Evolutionary conservation across 495 filamentous ascomycete genomes (phyloP).

Genomic region (Hyphodiscus hymeniophilus): DNA sequence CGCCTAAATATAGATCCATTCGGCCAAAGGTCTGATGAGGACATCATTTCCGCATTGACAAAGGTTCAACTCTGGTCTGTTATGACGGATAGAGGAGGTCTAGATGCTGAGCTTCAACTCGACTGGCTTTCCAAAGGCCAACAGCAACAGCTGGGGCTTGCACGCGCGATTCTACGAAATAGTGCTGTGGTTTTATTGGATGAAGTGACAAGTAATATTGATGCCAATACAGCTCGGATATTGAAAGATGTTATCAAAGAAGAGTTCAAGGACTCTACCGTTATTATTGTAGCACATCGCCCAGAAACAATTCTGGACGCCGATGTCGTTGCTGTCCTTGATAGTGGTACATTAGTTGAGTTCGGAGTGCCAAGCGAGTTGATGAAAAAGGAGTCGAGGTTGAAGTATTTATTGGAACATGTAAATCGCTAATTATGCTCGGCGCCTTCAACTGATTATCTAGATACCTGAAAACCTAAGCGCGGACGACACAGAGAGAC

Average conservation of each 20-base stretch:
- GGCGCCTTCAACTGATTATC: too few species aligned
- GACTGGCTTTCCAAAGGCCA: constrained; percentile 68
- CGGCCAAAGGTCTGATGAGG: constrained; percentile 24
- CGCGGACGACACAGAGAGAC: too few species aligned
- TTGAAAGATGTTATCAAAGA: constrained; percentile 50
- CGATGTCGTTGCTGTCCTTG: constrained; percentile 35
- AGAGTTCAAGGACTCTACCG: constrained; percentile 45
- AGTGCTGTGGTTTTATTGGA: constrained; percentile 88
- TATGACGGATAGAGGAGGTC: not conserved
- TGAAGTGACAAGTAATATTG: constrained; percentile 74
- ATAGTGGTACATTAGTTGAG: constrained; percentile 29
- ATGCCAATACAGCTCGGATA: constrained; percentile 45
- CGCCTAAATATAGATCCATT: constrained; percentile 90
- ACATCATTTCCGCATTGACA: constrained; percentile 26
- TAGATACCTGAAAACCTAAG: too few species aligned
- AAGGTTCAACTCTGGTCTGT: constrained; percentile 3
- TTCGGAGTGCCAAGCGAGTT: constrained; percentile 30
- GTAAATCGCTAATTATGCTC: too few species aligned
- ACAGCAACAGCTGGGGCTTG: constrained; percentile 86
- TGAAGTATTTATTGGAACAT: not conserved
- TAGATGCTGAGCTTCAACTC: constrained; percentile 28
- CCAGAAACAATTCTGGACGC: constrained; percentile 35
- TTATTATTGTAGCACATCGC: constrained; percentile 47
- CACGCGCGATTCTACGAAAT: constrained; percentile 74
- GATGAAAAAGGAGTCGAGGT: not conserved